These are phyloP conservation scores for Fusarium succisae DNA, from an alignment of 2,329 filamentous ascomycete genomes.

Conservation along the genomic window DNA sequence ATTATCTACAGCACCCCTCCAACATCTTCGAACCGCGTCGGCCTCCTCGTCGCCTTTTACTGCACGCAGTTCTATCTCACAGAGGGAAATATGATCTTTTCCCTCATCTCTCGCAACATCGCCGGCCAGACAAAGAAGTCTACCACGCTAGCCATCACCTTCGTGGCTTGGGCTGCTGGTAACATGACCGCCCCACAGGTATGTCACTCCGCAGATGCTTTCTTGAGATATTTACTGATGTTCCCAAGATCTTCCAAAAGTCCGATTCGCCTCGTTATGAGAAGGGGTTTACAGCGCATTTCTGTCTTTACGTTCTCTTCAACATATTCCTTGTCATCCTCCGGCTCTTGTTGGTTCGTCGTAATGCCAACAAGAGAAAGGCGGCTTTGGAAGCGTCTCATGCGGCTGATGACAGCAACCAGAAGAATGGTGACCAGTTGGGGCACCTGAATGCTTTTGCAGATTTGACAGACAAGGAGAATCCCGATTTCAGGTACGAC, in stretches of 20 bases:
- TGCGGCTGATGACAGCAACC: not conserved
- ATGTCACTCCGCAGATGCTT: not conserved
- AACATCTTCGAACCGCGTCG: constrained; percentile 45
- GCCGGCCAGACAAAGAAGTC: constrained; percentile 57
- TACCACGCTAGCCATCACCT: constrained; percentile 52
- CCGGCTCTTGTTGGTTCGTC: not conserved
- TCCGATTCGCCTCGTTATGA: not conserved
- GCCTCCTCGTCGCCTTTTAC: constrained; percentile 53
- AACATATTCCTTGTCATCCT: not conserved
- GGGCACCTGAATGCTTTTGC: not conserved
- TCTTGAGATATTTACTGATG: not conserved
- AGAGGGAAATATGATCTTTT: not conserved
- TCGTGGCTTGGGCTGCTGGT: constrained; percentile 53
- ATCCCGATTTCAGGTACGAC: not conserved
- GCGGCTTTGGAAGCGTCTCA: not conserved
- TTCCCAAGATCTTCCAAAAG: not conserved
- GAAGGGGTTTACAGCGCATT: not conserved
- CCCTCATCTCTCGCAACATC: constrained; percentile 38
- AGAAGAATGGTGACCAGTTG: not conserved
- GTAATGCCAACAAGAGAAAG: not conserved
- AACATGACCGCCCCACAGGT: constrained; percentile 54
- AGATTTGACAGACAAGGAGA: not conserved
- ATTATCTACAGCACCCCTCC: constrained; percentile 51
- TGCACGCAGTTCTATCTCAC: constrained; percentile 47
- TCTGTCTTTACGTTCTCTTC: not conserved